phyloP scores from a whole-genome alignment of 2,329 filamentous ascomycete genomes.

The Fusarium verticillioides region DNA sequence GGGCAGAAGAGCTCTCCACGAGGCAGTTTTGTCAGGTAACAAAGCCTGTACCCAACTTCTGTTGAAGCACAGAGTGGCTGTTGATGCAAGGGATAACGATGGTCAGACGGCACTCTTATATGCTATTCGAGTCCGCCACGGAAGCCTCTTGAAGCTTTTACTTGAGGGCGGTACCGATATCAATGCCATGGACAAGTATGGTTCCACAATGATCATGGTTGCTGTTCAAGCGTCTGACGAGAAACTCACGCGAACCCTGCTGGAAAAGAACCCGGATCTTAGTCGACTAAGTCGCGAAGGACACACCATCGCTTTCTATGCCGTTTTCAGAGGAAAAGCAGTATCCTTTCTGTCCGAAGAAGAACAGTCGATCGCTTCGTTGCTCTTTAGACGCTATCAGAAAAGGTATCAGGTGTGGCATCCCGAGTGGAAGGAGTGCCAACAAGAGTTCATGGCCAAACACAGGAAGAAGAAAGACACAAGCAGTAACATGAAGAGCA shows the following conservation, averaged over 20 bases:
- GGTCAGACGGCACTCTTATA: neutral
- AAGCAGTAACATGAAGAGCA: neutral
- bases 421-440: neutral
- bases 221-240: neutral
- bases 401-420: conserved; percentile 1
- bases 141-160: neutral
- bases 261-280: neutral
- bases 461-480: neutral
- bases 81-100: neutral
- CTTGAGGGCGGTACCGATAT: neutral
- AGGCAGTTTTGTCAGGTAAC: neutral
- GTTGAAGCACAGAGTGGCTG: neutral
- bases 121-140: neutral
- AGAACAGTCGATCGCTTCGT: neutral
- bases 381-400: neutral
- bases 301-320: neutral
- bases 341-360: neutral
- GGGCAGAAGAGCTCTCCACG: conserved; percentile 1
- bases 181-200: neutral
- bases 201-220: neutral
- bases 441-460: neutral
- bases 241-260: neutral
- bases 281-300: neutral
- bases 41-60: neutral
- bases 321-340: neutral